A percentile compares a stretch with the other conserved stretches of the same genome.
Evolutionary conservation across 345 rosid genomes (phyloP).

Genomic region (Balakata baccata): DNA sequence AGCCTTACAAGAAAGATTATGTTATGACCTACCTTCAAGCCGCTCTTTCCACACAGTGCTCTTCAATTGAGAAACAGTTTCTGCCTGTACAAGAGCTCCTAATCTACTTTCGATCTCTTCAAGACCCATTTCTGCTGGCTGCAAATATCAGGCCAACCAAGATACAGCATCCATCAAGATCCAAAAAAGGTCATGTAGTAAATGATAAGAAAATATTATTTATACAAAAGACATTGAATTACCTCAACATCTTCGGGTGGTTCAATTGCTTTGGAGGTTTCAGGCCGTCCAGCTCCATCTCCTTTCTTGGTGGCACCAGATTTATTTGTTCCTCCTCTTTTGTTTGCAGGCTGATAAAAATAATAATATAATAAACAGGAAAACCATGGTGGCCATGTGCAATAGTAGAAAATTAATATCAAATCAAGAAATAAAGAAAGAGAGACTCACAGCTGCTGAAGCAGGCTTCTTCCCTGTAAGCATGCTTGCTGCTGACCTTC

Average conservation of each 20-base stretch:
- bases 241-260: constrained; percentile 92
- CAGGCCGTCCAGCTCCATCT: constrained; percentile 64
- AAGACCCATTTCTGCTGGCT: constrained; percentile 94
- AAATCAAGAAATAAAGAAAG: constrained; percentile 11
- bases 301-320: constrained; percentile 60
- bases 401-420: background rate
- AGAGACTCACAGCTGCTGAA: constrained; percentile 57
- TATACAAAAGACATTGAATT: constrained; percentile 7
- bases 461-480: constrained; percentile 82
- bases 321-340: constrained; percentile 64
- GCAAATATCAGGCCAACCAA: constrained; percentile 35
- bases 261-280: constrained; percentile 53
- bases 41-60: constrained; percentile 98
- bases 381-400: background rate
- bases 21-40: constrained; percentile 74
- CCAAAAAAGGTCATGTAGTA: background rate
- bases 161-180: constrained; percentile 6
- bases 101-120: constrained; percentile 96
- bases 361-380: constrained; percentile 16
- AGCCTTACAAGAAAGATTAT: background rate
- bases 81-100: constrained; percentile 68
- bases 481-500: constrained; percentile 97
- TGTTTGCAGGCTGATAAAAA: constrained; percentile 52
- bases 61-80: constrained; percentile 69
- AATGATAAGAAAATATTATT: background rate